Percentiles rank a stretch among this genome's conserved stretches.
phyloP scores from a whole-genome alignment of 2,329 filamentous ascomycete species.

The Plenodomus tracheiphilus region DNA sequence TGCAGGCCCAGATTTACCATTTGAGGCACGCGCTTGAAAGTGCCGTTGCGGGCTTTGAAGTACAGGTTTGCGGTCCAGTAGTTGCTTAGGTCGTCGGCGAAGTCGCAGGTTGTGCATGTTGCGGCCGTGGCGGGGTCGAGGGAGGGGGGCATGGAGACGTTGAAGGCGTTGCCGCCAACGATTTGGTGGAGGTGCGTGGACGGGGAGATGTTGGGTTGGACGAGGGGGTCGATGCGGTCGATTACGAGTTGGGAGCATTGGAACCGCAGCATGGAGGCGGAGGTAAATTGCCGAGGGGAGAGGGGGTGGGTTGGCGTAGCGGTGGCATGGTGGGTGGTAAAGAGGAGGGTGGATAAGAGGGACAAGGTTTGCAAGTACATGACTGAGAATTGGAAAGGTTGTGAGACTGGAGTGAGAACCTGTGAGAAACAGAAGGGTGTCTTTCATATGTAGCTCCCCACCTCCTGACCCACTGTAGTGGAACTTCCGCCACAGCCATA shows the following conservation, averaged over 20 bases:
- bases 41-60: slow-evolving; percentile 29
- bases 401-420: not conserved
- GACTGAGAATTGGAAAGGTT: too few species aligned
- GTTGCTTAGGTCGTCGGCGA: slow-evolving; percentile 20
- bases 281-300: not conserved
- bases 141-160: slow-evolving; percentile 23
- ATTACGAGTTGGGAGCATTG: slow-evolving; percentile 32
- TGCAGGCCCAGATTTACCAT: slow-evolving; percentile 33
- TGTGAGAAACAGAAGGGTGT: not conserved
- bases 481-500: not conserved
- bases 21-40: slow-evolving; percentile 29
- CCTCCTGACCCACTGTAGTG: not conserved
- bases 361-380: not conserved
- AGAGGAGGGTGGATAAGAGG: not conserved
- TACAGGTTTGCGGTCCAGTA: slow-evolving; percentile 34
- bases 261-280: slow-evolving; percentile 17
- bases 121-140: slow-evolving; percentile 14
- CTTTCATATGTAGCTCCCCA: not conserved
- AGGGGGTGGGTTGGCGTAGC: too few species aligned
- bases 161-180: slow-evolving; percentile 32
- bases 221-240: slow-evolving; percentile 31
- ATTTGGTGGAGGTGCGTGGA: slow-evolving; percentile 33
- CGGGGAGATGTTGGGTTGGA: slow-evolving; percentile 23
- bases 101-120: slow-evolving; percentile 31
- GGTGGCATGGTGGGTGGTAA: too few species aligned